Conservation (phyloP, 257 asterid species). For the Fraxinus excelsior region DNA sequence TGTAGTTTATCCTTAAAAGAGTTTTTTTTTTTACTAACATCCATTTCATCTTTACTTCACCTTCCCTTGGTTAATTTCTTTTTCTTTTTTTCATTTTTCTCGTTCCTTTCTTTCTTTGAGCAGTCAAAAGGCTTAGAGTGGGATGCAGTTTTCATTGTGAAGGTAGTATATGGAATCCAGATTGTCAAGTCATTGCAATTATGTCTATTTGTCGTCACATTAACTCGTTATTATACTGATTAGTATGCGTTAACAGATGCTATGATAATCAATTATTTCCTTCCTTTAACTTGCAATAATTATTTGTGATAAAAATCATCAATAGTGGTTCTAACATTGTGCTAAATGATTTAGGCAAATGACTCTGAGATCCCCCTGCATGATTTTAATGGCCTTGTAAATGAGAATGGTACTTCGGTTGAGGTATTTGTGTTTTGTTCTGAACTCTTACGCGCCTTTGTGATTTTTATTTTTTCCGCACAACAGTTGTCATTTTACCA, state of each 20-base stretch:
- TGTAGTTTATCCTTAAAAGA: slow-evolving; percentile 8
- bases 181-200: slow-evolving; percentile 5
- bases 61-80: slow-evolving; percentile 11
- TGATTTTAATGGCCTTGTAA: slow-evolving; percentile 66
- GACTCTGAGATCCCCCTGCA: slow-evolving; percentile 95
- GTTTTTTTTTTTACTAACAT: slow-evolving; percentile 14
- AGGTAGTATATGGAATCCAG: slow-evolving; percentile 54
- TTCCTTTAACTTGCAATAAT: slow-evolving; percentile 14
- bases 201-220: slow-evolving; percentile 10
- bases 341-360: slow-evolving; percentile 63
- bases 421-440: slow-evolving; percentile 58
- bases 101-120: slow-evolving; percentile 23
- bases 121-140: slow-evolving; percentile 99
- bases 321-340: slow-evolving; percentile 27
- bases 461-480: neutral
- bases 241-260: neutral
- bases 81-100: neutral
- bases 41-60: slow-evolving; percentile 15
- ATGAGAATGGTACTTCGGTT: slow-evolving; percentile 58
- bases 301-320: slow-evolving; percentile 18
- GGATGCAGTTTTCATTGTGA: slow-evolving; percentile 97
- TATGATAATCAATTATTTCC: slow-evolving; percentile 22
- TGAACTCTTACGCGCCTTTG: neutral
- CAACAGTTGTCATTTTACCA: neutral
- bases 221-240: neutral